phyloP scores from a whole-genome alignment of 192 early-diverging fungal genomes.

The Physocladia obscura region DNA sequence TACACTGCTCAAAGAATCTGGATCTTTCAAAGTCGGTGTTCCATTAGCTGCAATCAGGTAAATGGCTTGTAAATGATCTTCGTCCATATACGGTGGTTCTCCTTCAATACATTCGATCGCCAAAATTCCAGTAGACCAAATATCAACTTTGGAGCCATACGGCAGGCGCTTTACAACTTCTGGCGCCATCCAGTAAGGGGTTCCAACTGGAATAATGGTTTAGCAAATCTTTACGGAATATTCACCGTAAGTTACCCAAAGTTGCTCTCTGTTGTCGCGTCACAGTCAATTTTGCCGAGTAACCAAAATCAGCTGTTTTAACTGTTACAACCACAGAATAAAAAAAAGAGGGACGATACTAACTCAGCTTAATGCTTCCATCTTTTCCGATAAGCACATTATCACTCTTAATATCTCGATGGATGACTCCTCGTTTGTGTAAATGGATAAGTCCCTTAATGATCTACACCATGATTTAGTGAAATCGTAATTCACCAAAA shows the following conservation, averaged over 20 bases:
- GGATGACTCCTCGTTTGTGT: conserved; percentile 81
- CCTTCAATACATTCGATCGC: conserved; percentile 63
- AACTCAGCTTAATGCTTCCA: conserved; percentile 39
- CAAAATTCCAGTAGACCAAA: conserved; percentile 63
- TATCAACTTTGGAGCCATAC: conserved; percentile 54
- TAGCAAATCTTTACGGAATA: conserved; percentile 9
- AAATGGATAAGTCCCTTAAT: conserved; percentile 79
- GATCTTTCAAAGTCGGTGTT: conserved; percentile 85
- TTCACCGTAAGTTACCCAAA: conserved; percentile 72
- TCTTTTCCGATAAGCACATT: conserved; percentile 52
- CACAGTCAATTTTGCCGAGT: conserved; percentile 78
- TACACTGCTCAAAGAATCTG: conserved; percentile 75
- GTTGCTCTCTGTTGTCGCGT: conserved; percentile 82
- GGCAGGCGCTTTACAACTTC: conserved; percentile 52
- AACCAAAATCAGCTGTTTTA: conserved; percentile 81
- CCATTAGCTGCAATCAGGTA: conserved; percentile 84
- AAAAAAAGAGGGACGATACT: conserved; percentile 16
- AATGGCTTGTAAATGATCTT: conserved; percentile 76
- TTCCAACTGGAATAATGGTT: conserved; percentile 44
- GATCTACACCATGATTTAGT: conserved; percentile 45
- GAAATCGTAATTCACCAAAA: background rate
- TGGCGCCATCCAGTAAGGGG: conserved; percentile 55
- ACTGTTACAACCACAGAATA: conserved; percentile 22
- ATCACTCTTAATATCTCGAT: conserved; percentile 89
- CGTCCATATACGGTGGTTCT: conserved; percentile 70